phyloP scores from a whole-genome alignment of 2,329 filamentous ascomycete species.

The Aspergillus sp. region DNA sequence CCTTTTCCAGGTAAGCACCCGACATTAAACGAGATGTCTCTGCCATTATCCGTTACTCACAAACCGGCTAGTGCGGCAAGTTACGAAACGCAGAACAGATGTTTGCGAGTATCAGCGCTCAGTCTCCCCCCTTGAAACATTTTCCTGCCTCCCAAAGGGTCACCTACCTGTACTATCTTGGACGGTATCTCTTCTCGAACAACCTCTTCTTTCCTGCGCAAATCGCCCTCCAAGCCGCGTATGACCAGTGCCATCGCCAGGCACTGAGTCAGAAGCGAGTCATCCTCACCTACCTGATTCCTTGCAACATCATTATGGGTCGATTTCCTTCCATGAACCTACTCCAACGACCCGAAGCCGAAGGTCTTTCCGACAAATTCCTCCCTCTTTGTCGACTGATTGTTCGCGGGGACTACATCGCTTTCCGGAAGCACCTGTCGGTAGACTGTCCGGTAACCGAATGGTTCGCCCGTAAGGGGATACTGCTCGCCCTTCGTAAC shows the following conservation, averaged over 20 bases:
- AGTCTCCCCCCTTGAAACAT: conserved; percentile 73
- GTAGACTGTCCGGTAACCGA: conserved; percentile 52
- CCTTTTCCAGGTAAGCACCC: conserved; percentile 65
- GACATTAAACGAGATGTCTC: not conserved
- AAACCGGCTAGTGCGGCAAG: conserved; percentile 64
- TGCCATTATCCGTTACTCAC: not conserved
- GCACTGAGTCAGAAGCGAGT: conserved; percentile 66
- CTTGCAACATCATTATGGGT: conserved; percentile 78
- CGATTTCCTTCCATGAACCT: conserved; percentile 70
- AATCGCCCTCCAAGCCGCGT: conserved; percentile 73
- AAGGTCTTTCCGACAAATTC: conserved; percentile 64
- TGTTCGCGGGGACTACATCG: conserved; percentile 67
- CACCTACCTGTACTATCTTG: conserved; percentile 92
- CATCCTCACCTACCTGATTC: conserved; percentile 80
- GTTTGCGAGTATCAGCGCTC: conserved; percentile 81
- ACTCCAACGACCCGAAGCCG: conserved; percentile 68
- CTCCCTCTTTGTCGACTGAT: conserved; percentile 71
- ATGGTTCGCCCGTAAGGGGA: conserved; percentile 74
- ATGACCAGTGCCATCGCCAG: conserved; percentile 66
- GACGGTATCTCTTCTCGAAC: conserved; percentile 83
- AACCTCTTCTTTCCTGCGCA: conserved; percentile 77
- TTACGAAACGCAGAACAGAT: conserved; percentile 82
- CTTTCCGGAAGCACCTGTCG: conserved; percentile 68
- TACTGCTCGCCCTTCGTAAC: conserved; percentile 72
- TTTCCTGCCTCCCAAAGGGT: conserved; percentile 86